Evolutionary conservation across 2,329 filamentous ascomycete species (phyloP), one percentile per base, ranked within the genome.

Genomic region (Fusarium staphyleae): DNA sequence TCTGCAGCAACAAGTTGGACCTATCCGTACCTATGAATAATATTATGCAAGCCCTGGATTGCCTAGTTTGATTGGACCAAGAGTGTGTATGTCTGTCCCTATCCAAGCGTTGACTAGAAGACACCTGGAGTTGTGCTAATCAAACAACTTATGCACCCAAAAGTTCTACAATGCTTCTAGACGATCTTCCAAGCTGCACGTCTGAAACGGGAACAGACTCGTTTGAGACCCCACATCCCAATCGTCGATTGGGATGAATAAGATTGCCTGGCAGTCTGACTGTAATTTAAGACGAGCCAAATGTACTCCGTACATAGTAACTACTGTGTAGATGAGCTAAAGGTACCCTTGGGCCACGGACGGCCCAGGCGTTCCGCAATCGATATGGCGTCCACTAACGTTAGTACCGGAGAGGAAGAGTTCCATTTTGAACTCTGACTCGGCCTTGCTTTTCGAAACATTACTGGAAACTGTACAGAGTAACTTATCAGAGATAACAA

Each of bases 81-180:
- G 14, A 19, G 14, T 14, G 28, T 9, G 9, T 24, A 3, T 24
- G 3, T 24, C 9, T 9, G 22, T 24, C 22, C 22, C 5, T 24
- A 24, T 5, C 5, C 22, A 7, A 5, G 22, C 22, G 9, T 6
- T 24, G 22, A 8, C 22, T 24, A 8, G 22, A 24, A 24, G 22
- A 22, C 7, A 10, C 10, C 14, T 16, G 5, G 14, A 34, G 32
- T 16, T 34, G 32, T 2, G n/a, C n/a, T 34, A 14, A 15, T 15
- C 6, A 9, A 34, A n/a, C n/a, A n/a, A n/a, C n/a, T 8, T 34
- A 9, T 14, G 32, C 33, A 40, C 16, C 11, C 29, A 37, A 7
- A 30, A 57, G 26, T 61, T 61, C 57, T 42, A 43, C 42, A 34
- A 18, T 46, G 43, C 57, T 60, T 60, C 57, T 48, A 57, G 28